Evolutionary conservation across 352 stramenopile genomes (phyloP).

Genomic region (Pythium pyrilobum): DNA sequence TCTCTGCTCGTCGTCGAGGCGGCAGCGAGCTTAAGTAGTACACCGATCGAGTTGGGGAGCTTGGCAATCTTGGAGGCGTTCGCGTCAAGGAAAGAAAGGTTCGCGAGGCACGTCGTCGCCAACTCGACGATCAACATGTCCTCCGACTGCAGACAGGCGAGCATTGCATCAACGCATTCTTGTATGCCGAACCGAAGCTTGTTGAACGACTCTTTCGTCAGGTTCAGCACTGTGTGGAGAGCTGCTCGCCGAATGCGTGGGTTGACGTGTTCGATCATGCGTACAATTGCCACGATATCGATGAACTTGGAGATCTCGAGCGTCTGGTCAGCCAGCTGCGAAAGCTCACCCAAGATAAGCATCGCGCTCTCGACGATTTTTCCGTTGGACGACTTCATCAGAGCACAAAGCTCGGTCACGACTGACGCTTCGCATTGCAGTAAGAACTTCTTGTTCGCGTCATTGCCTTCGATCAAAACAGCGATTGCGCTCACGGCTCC

Average conservation of each 20-base stretch:
- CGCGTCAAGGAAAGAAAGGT: slow-evolving; percentile 47
- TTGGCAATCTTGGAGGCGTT: slow-evolving; percentile 49
- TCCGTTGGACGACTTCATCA: slow-evolving; percentile 58
- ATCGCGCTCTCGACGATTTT: slow-evolving; percentile 69
- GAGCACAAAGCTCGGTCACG: slow-evolving; percentile 44
- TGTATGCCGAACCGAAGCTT: slow-evolving; percentile 63
- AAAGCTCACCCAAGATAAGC: slow-evolving; percentile 67
- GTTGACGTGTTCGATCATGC: slow-evolving; percentile 59
- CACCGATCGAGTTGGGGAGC: slow-evolving; percentile 23
- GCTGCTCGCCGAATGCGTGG: slow-evolving; percentile 47
- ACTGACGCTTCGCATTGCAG: slow-evolving; percentile 52
- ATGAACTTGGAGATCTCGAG: slow-evolving; percentile 70
- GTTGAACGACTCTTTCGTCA: slow-evolving; percentile 78
- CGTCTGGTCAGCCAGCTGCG: slow-evolving; percentile 46
- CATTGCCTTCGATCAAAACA: slow-evolving; percentile 60
- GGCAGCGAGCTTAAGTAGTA: slow-evolving; percentile 46
- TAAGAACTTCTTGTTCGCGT: slow-evolving; percentile 63
- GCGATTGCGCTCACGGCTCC: slow-evolving; percentile 50
- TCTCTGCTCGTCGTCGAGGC: slow-evolving; percentile 35
- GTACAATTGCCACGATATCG: slow-evolving; percentile 53
- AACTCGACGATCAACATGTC: slow-evolving; percentile 66
- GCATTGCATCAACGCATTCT: slow-evolving; percentile 48
- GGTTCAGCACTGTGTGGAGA: slow-evolving; percentile 43
- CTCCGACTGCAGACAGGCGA: slow-evolving; percentile 42
- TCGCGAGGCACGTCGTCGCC: slow-evolving; percentile 52